Percentiles rank a stretch among this genome's conserved stretches.
Conservation (phyloP, 1,284 basidiomycete species). For the Melampsora larici-populina region DNA sequence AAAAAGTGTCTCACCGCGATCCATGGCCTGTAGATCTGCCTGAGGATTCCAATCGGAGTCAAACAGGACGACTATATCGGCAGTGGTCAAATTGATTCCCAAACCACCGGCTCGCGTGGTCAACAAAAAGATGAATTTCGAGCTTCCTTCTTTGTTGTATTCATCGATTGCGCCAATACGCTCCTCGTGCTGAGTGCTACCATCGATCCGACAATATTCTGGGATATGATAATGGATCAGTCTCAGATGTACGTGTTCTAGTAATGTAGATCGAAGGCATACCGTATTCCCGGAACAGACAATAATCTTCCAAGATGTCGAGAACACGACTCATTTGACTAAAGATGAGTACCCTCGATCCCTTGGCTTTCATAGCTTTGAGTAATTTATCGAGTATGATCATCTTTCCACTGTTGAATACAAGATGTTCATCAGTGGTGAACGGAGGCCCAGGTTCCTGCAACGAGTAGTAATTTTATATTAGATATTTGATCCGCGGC, state of each 20-base stretch:
- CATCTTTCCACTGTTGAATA: slow-evolving; percentile 96
- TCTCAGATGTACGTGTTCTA: neutral
- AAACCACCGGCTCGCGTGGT: slow-evolving; percentile 98
- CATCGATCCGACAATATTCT: slow-evolving; percentile 98
- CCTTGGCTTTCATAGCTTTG: slow-evolving; percentile 80
- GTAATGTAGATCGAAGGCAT: slow-evolving; percentile 52
- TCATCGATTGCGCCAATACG: slow-evolving; percentile 95
- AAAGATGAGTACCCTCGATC: slow-evolving; percentile 93
- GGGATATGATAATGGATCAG: slow-evolving; percentile 11
- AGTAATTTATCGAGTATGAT: slow-evolving; percentile 93
- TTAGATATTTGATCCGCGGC: neutral
- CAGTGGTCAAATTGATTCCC: slow-evolving; percentile 93
- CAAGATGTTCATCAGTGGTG: slow-evolving; percentile 94
- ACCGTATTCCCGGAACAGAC: slow-evolving; percentile 86
- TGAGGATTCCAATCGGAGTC: slow-evolving; percentile 99
- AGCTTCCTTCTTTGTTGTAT: slow-evolving; percentile 90
- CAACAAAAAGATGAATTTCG: slow-evolving; percentile 94
- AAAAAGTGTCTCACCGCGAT: slow-evolving; percentile 59
- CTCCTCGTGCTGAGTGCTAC: slow-evolving; percentile 90
- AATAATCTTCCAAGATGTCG: slow-evolving; percentile 97
- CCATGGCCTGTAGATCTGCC: slow-evolving; percentile 98
- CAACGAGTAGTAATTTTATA: neutral
- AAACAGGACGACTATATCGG: slow-evolving; percentile 94
- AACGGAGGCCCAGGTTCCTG: slow-evolving; percentile 88
- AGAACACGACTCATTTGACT: slow-evolving; percentile 95